Percentiles rank a stretch among this genome's conserved stretches.
These are phyloP conservation scores for Canna indica DNA, from an alignment of 176 grass and related monocot genomes.

Conservation along the genomic window DNA sequence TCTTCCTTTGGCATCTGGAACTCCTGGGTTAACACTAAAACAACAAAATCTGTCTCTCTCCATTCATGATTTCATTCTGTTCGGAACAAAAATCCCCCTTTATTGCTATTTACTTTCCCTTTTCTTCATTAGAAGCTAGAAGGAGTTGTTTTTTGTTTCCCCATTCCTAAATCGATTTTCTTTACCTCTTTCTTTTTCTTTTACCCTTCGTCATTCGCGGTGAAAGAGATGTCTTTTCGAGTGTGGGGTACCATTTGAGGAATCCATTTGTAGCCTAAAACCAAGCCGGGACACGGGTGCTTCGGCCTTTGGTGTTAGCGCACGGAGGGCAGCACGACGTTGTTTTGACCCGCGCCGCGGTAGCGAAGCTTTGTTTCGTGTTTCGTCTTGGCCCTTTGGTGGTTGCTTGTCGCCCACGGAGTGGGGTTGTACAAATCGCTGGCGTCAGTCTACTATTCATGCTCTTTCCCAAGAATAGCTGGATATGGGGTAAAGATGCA, in stretches of 20 bases:
- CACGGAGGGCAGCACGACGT: not conserved
- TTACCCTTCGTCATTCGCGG: not conserved
- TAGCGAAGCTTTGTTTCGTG: not conserved
- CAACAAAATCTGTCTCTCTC: not conserved
- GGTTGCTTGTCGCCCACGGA: not conserved
- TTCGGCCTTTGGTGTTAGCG: not conserved
- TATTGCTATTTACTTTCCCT: not conserved
- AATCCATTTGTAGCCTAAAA: not conserved
- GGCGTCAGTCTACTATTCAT: constrained; percentile 8
- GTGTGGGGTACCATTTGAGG: not conserved
- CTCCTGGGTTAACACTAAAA: not conserved
- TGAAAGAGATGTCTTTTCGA: constrained; percentile 6
- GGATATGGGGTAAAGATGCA: not conserved
- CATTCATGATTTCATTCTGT: not conserved
- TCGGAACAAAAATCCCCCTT: not conserved
- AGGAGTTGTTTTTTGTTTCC: not conserved
- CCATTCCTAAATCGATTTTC: not conserved
- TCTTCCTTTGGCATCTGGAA: not conserved
- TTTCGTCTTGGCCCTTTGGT: not conserved
- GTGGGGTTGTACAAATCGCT: not conserved
- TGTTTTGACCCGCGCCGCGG: not conserved
- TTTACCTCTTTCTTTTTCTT: not conserved
- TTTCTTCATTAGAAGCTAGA: not conserved
- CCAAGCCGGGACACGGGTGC: not conserved
- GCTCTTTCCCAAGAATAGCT: not conserved